Conservation (phyloP, 129 eudicot genomes). For the Escallonia rubra region DNA sequence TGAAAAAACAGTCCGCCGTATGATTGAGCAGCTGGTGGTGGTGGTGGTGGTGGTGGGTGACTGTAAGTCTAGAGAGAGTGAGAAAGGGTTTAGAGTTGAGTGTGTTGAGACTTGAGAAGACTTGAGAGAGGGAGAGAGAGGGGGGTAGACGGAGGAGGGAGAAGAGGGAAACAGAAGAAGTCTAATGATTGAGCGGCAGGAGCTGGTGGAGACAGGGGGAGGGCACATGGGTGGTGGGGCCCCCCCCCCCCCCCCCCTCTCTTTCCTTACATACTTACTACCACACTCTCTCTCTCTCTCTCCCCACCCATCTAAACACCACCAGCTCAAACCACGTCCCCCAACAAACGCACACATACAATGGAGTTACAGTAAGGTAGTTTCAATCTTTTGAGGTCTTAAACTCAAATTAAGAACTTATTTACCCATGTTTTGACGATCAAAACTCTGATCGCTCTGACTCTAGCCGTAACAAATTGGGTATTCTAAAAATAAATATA, state of each 20-base stretch:
- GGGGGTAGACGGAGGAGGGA: neutral
- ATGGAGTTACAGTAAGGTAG: no score
- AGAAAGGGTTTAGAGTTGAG: neutral
- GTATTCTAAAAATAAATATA: no score
- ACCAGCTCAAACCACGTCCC: no score
- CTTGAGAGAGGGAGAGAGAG: constrained; percentile 20
- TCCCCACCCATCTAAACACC: no score
- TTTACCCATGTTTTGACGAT: no score
- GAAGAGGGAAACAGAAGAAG: constrained; percentile 18
- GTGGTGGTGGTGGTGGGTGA: neutral
- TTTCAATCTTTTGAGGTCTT: no score
- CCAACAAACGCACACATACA: no score
- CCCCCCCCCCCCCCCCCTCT: constrained; percentile 5
- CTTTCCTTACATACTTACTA: neutral
- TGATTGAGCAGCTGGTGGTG: neutral
- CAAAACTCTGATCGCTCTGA: no score
- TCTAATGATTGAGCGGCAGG: constrained; percentile 75
- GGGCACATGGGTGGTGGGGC: constrained; percentile 94
- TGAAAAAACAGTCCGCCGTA: no score
- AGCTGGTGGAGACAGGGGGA: constrained; percentile 89
- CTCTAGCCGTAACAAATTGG: no score
- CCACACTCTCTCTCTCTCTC: neutral
- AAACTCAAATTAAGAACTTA: no score
- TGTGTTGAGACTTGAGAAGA: no score
- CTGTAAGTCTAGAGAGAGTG: neutral